These are phyloP conservation scores for Bombardia bombarda DNA, from an alignment of 495 filamentous ascomycete species.

Conservation along the genomic window DNA sequence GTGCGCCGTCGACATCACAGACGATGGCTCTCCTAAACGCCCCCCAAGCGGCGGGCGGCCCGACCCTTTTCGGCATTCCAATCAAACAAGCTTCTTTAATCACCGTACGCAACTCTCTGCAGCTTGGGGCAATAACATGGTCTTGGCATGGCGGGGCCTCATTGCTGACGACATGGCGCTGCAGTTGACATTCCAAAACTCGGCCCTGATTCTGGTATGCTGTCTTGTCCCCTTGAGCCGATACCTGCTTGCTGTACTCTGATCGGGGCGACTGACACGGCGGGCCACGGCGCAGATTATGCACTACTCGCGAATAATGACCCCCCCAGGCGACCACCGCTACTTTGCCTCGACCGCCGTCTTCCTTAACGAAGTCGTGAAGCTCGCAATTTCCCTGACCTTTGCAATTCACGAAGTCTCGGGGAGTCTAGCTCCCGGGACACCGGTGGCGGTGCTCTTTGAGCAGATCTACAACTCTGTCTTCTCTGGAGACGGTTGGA, in stretches of 20 bases:
- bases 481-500: slow-evolving; percentile 94
- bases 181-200: slow-evolving; percentile 75
- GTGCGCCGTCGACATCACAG: no score
- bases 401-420: slow-evolving; percentile 85
- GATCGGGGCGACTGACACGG: slow-evolving; percentile 6
- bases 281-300: slow-evolving; percentile 48
- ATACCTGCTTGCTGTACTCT: neutral
- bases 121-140: neutral
- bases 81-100: slow-evolving; percentile 74
- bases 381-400: slow-evolving; percentile 75
- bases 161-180: slow-evolving; percentile 18
- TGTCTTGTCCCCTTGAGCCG: neutral
- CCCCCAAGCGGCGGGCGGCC: slow-evolving; percentile 29
- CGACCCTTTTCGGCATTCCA: slow-evolving; percentile 52
- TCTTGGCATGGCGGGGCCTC: neutral
- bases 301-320: slow-evolving; percentile 93
- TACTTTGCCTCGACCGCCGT: slow-evolving; percentile 94
- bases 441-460: slow-evolving; percentile 72
- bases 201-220: slow-evolving; percentile 63
- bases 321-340: slow-evolving; percentile 66
- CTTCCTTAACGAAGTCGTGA: slow-evolving; percentile 87
- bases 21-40: slow-evolving; percentile 32
- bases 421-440: slow-evolving; percentile 60
- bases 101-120: slow-evolving; percentile 46
- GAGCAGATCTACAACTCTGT: slow-evolving; percentile 69